phyloP scores from a whole-genome alignment of 495 filamentous ascomycete genomes.

The Penicillium paradoxum region DNA sequence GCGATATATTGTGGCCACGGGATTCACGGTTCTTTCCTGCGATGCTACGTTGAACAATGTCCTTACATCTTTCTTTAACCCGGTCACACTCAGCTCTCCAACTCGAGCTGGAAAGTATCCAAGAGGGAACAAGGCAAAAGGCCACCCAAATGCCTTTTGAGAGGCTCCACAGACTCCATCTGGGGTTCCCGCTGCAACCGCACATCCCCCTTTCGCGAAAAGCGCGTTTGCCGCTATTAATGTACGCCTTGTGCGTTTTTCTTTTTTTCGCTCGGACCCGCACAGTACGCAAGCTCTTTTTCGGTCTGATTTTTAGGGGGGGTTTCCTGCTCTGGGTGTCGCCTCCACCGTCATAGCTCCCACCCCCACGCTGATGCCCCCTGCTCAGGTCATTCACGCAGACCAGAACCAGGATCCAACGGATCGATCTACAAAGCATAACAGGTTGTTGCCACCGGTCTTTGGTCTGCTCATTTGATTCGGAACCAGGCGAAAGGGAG shows the following conservation, averaged over 20 bases:
- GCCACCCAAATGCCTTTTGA: constrained; percentile 4
- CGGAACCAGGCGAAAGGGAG: neutral
- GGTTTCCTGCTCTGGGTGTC: neutral
- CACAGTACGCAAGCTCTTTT: neutral
- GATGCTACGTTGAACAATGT: neutral
- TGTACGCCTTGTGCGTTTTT: neutral
- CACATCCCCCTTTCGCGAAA: constrained; percentile 30
- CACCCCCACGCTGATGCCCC: neutral
- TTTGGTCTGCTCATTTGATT: neutral
- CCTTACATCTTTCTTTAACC: neutral
- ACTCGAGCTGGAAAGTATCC: no score
- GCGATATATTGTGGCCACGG: neutral
- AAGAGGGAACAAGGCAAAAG: no score
- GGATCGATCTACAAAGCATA: constrained; percentile 10
- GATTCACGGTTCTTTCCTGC: neutral
- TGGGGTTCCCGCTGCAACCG: constrained; percentile 41
- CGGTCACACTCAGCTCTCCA: no score
- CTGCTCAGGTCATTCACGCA: neutral
- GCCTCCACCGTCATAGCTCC: constrained; percentile 2
- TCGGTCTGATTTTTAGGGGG: no score
- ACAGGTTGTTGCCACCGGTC: neutral
- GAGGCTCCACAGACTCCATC: constrained; percentile 24
- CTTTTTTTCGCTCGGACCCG: neutral
- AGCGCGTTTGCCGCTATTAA: constrained; percentile 42
- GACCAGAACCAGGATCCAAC: neutral